Conservation (phyloP, 805 yeast genomes). For the Saccharomycopsis guyanensis region DNA sequence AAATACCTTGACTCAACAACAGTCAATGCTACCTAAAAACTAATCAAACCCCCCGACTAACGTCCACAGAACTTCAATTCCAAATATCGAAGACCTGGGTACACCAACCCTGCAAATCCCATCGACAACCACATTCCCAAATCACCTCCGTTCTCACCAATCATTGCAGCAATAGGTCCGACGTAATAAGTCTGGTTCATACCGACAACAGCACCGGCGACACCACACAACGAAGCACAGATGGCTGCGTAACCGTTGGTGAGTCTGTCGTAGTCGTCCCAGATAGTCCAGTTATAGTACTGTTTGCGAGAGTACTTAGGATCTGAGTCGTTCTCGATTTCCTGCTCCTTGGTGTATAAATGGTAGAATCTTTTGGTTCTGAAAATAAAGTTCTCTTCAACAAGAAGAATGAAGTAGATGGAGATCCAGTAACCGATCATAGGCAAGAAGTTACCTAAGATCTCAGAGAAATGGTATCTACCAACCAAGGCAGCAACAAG, state of each 20-base stretch:
- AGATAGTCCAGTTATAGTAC: conserved; percentile 63
- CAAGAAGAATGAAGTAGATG: conserved; percentile 61
- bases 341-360: conserved; percentile 17
- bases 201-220: conserved; percentile 76
- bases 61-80: conserved; percentile 55
- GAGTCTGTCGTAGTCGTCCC: conserved; percentile 56
- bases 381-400: conserved; percentile 69
- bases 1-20: too few species aligned
- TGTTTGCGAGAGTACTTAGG: conserved; percentile 26
- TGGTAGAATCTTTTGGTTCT: conserved; percentile 37
- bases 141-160: conserved; percentile 72
- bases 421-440: conserved; percentile 92
- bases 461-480: conserved; percentile 59
- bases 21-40: too few species aligned
- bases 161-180: conserved; percentile 61
- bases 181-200: conserved; percentile 83
- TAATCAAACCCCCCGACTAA: too few species aligned
- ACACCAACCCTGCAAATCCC: conserved; percentile 59
- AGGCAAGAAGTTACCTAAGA: conserved; percentile 75
- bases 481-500: conserved; percentile 72
- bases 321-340: conserved; percentile 8
- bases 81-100: conserved; percentile 56
- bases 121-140: conserved; percentile 73
- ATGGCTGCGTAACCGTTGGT: conserved; percentile 71
- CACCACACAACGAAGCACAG: conserved; percentile 57